Percentiles rank a stretch among this genome's conserved stretches.
These are phyloP conservation scores for Exophiala calicioides DNA, from an alignment of 2,329 filamentous ascomycete species.

Conservation along the genomic window DNA sequence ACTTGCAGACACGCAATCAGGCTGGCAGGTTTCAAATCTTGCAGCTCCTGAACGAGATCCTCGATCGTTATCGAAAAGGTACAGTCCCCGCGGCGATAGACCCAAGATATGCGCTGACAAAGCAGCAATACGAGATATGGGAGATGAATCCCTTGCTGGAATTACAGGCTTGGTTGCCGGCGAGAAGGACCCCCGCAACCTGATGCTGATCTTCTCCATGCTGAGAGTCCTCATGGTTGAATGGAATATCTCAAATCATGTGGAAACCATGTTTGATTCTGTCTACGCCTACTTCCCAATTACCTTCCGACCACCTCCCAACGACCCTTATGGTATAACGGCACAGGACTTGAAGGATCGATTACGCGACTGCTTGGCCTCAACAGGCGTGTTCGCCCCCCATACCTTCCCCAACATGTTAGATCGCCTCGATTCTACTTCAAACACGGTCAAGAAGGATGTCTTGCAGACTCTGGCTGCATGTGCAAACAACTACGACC, in stretches of 20 bases:
- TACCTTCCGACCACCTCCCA: slow-evolving; percentile 68
- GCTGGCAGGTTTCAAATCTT: slow-evolving; percentile 66
- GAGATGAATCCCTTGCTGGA: slow-evolving; percentile 61
- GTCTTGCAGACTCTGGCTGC: slow-evolving; percentile 63
- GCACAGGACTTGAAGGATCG: slow-evolving; percentile 67
- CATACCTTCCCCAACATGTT: slow-evolving; percentile 67
- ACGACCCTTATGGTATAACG: slow-evolving; percentile 69
- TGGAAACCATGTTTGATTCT: slow-evolving; percentile 64
- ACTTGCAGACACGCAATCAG: slow-evolving; percentile 62
- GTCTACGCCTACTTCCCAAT: slow-evolving; percentile 74
- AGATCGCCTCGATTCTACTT: slow-evolving; percentile 70
- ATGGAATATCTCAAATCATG: slow-evolving; percentile 63
- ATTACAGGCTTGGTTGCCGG: slow-evolving; percentile 67
- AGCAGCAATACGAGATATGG: slow-evolving; percentile 56
- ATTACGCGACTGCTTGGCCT: slow-evolving; percentile 64
- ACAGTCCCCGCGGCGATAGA: slow-evolving; percentile 20
- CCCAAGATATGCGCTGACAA: slow-evolving; percentile 21
- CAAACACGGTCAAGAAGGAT: slow-evolving; percentile 69
- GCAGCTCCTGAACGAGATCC: slow-evolving; percentile 61
- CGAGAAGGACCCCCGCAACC: slow-evolving; percentile 68
- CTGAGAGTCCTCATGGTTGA: slow-evolving; percentile 67
- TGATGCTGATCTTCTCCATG: slow-evolving; percentile 71
- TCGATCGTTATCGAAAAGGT: slow-evolving; percentile 63
- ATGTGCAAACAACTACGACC: slow-evolving; percentile 61
- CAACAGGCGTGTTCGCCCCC: slow-evolving; percentile 64